Evolutionary conservation across 768 basidiomycete species (phyloP), one percentile per base, ranked within the genome.

Genomic region (Naganishia onofrii): DNA sequence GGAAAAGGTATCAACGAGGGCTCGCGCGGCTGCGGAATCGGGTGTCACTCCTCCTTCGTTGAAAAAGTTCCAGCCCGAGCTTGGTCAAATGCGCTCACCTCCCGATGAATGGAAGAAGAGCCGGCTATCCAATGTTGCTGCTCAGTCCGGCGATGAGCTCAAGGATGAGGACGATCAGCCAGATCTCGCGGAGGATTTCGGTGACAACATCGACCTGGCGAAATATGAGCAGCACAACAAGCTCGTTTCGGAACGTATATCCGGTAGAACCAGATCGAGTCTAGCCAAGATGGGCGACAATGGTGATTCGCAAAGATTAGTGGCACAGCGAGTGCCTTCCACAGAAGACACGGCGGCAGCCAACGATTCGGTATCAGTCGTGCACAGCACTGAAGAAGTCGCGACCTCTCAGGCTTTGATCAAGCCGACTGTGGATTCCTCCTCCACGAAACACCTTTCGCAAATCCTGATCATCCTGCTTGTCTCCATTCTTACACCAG

Each of bases 391-490:
- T 13, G 17, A 42, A 13, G 60, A 63, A 26, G 42, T 26, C 9
- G 42, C 38, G 15, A 23, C 36, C 9, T 63, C 60, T 8, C 21
- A 15, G 5, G 60, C 60, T 46, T 29, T 63, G 12, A 34, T 63
- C 60, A 42, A 44, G 32, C 60, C 23, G 6, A 38, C 36, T 8
- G n/a, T 6, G 23, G 38, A 63, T 29, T 46, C 60, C 38, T 6
- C 60, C 21, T 15, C 57, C 36, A 26, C 60, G 60, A 63, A 44
- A 44, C 23, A 42, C 26, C n/a, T 63, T 1, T 63, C 60, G 36
- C 60, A 63, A 74, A 54, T 75, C 76, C 13, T 70, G 77, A 34
- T 70, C 69, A 29, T 77, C 74, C n/a, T 72, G 74, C 56, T 76
- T 73, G 4, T 73, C 54, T 36, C 67, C 70, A n/a, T 57, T 54